These are phyloP conservation scores for Capronia epimyces DNA, from an alignment of 2,329 filamentous ascomycete species.

Conservation along the genomic window DNA sequence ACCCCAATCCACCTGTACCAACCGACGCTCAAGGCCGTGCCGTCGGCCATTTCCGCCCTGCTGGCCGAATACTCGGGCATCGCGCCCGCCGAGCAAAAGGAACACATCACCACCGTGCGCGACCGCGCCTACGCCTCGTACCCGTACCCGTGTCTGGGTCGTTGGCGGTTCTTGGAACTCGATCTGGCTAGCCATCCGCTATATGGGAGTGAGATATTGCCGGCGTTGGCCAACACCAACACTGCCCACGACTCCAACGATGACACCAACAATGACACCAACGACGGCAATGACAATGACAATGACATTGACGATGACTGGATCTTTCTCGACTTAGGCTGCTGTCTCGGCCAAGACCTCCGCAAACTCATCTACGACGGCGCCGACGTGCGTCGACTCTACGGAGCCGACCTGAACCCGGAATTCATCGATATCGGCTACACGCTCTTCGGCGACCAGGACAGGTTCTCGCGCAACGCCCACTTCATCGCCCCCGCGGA, in stretches of 20 bases:
- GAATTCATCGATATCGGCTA: slow-evolving; percentile 41
- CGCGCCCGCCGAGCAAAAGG: slow-evolving; percentile 16
- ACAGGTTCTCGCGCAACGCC: slow-evolving; percentile 29
- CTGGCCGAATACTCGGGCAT: slow-evolving; percentile 24
- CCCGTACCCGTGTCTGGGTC: slow-evolving; percentile 44
- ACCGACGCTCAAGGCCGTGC: slow-evolving; percentile 15
- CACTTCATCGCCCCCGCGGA: slow-evolving; percentile 38
- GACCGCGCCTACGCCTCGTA: slow-evolving; percentile 28
- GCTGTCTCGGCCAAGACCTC: slow-evolving; percentile 43
- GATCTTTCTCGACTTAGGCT: slow-evolving; percentile 42
- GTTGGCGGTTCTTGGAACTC: slow-evolving; percentile 42
- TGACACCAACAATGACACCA: not conserved
- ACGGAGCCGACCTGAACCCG: slow-evolving; percentile 31
- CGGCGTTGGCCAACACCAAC: slow-evolving; percentile 21
- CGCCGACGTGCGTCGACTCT: slow-evolving; percentile 44
- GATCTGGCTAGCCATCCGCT: slow-evolving; percentile 33
- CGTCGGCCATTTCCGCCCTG: slow-evolving; percentile 15
- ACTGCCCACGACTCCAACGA: not conserved
- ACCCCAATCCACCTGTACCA: slow-evolving; percentile 7
- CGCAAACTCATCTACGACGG: slow-evolving; percentile 45
- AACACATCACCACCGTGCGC: slow-evolving; percentile 25
- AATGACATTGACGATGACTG: not conserved
- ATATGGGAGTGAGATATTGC: slow-evolving; percentile 30
- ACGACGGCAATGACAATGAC: no score
- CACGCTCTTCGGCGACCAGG: slow-evolving; percentile 39